phyloP scores from a whole-genome alignment of 2,329 filamentous ascomycete species.

The Triangularia verruculosa region DNA sequence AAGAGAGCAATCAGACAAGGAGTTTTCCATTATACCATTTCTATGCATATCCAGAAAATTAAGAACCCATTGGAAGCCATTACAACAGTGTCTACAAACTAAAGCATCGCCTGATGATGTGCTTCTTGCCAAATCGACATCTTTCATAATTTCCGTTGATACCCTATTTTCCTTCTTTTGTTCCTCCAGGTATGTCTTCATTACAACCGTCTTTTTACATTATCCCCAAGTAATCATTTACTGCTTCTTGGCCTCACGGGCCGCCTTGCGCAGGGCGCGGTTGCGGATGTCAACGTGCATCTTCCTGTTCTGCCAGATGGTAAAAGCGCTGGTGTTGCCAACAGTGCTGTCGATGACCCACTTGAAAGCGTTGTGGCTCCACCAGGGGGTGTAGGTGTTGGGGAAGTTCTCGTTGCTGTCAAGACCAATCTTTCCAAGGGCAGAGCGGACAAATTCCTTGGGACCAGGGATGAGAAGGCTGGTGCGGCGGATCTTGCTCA shows the following conservation, averaged over 20 bases:
- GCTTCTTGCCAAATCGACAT: background rate
- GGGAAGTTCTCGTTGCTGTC: slow-evolving; percentile 76
- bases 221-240: slow-evolving; percentile 4
- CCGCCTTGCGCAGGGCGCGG: slow-evolving; percentile 78
- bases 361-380: slow-evolving; percentile 85
- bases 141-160: background rate
- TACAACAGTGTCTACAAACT: slow-evolving; percentile 7
- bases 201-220: background rate
- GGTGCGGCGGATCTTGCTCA: slow-evolving; percentile 89
- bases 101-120: background rate
- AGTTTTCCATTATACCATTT: background rate
- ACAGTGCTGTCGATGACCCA: slow-evolving; percentile 68
- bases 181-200: background rate
- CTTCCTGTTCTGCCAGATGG: slow-evolving; percentile 50
- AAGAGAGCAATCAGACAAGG: background rate
- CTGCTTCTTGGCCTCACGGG: slow-evolving; percentile 72
- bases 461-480: slow-evolving; percentile 77
- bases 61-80: background rate
- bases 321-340: slow-evolving; percentile 47
- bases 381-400: slow-evolving; percentile 87
- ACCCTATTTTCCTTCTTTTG: background rate
- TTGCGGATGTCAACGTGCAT: slow-evolving; percentile 84
- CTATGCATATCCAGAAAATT: background rate
- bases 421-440: slow-evolving; percentile 76
- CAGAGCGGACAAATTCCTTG: slow-evolving; percentile 74